These are phyloP conservation scores for Leccinum obscurum DNA, from an alignment of 768 basidiomycete genomes.

Conservation along the genomic window DNA sequence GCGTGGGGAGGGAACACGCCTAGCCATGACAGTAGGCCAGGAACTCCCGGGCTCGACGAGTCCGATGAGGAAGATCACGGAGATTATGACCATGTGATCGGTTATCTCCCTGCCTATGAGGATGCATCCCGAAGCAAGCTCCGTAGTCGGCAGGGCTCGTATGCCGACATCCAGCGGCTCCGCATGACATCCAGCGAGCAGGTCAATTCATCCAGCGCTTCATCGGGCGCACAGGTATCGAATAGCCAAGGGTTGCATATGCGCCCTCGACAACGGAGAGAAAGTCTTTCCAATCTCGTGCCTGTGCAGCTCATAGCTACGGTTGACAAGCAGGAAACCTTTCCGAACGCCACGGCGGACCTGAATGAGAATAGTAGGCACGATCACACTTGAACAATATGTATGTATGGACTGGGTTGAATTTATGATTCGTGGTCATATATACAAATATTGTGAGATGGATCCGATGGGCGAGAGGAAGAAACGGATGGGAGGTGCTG, in stretches of 20 bases:
- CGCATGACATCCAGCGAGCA: conserved; percentile 38
- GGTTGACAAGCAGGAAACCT: conserved; percentile 56
- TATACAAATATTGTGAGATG: conserved; percentile 31
- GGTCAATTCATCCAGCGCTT: conserved; percentile 9
- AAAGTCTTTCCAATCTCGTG: conserved; percentile 65
- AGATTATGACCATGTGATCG: conserved; percentile 89
- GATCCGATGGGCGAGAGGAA: conserved; percentile 2
- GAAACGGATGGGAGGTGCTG: not conserved
- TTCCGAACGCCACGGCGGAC: conserved; percentile 62
- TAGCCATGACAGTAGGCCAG: conserved; percentile 62
- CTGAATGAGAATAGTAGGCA: conserved; percentile 57
- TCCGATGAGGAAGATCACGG: conserved; percentile 88
- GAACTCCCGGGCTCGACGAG: conserved; percentile 74
- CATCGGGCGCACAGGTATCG: conserved; percentile 17
- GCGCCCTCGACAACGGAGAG: conserved; percentile 55
- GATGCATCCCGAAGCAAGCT: conserved; percentile 44
- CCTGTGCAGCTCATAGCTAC: conserved; percentile 62
- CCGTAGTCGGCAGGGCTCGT: conserved; percentile 69
- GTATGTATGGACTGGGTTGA: conserved; percentile 22
- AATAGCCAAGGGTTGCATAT: conserved; percentile 47
- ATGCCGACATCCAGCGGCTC: conserved; percentile 78
- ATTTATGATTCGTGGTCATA: conserved; percentile 26
- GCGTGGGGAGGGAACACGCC: conserved; percentile 71
- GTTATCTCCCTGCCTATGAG: conserved; percentile 55
- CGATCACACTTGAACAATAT: conserved; percentile 21